Conservation (phyloP, 805 yeast species). For the Saturnispora serradocipensis region DNA sequence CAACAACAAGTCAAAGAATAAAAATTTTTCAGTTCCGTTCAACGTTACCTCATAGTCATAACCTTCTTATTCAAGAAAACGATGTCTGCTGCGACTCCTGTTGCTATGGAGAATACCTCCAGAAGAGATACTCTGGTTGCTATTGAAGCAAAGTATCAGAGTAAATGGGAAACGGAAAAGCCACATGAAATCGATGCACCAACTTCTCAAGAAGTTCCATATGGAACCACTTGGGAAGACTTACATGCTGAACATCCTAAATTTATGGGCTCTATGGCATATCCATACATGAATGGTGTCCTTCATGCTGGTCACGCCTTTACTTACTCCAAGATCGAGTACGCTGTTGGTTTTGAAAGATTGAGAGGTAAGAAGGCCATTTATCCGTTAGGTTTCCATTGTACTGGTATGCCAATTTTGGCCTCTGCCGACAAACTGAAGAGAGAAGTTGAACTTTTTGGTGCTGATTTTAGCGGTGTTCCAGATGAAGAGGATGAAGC, state of each 20-base stretch:
- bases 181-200: constrained; percentile 88
- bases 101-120: constrained; percentile 51
- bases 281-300: constrained; percentile 98
- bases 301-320: constrained; percentile 96
- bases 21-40: constrained; percentile 4
- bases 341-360: constrained; percentile 86
- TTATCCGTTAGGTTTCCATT: constrained; percentile 96
- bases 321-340: constrained; percentile 90
- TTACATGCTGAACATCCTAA: constrained; percentile 77
- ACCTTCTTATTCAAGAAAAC: not conserved
- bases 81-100: constrained; percentile 8
- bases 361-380: constrained; percentile 88
- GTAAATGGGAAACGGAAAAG: constrained; percentile 79
- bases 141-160: constrained; percentile 82
- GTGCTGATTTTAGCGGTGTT: constrained; percentile 62
- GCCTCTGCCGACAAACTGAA: constrained; percentile 92
- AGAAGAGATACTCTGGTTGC: constrained; percentile 91
- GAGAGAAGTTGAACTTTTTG: constrained; percentile 89
- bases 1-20: not conserved
- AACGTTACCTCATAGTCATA: not conserved
- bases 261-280: constrained; percentile 89
- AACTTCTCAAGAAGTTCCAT: constrained; percentile 50
- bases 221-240: constrained; percentile 50
- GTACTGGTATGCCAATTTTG: constrained; percentile 98
- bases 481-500: constrained; percentile 48